These are phyloP conservation scores for Babesia ovis DNA, from an alignment of 169 alveolate species.

Conservation along the genomic window DNA sequence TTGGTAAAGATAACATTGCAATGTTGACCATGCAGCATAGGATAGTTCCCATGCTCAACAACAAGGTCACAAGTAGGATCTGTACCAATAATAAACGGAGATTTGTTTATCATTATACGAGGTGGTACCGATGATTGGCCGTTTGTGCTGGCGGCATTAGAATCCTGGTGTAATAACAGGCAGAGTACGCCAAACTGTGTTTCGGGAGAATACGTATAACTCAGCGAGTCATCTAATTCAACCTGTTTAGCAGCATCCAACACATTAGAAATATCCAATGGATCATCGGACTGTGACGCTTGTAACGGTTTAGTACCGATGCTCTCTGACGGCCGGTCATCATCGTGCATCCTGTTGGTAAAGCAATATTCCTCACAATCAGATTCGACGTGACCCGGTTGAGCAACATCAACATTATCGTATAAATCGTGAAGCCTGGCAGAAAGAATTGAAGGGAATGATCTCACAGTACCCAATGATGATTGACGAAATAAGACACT, in stretches of 20 bases:
- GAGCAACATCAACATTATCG: background rate
- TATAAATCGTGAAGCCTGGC: background rate
- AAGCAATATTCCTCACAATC: constrained; percentile 38
- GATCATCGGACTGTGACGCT: background rate
- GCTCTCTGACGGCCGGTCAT: background rate
- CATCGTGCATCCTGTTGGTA: background rate
- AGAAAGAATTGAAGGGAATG: background rate
- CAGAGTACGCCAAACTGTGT: constrained; percentile 21
- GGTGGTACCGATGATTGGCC: background rate
- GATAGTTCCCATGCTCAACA: background rate
- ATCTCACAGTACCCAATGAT: background rate
- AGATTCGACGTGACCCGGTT: constrained; percentile 26
- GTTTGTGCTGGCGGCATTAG: background rate
- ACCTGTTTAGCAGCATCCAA: background rate
- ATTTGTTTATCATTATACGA: constrained; percentile 30
- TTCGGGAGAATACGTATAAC: constrained; percentile 28
- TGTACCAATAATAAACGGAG: constrained; percentile 48
- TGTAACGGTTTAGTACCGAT: too few relatives aligned
- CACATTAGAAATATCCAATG: background rate
- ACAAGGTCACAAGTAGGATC: constrained; percentile 51
- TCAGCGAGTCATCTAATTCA: too few relatives aligned
- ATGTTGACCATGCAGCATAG: constrained; percentile 15
- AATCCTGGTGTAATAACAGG: constrained; percentile 3
- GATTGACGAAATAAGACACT: background rate
- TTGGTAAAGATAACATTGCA: constrained; percentile 17